A percentile compares a stretch with the other conserved stretches of the same genome.
Evolutionary conservation across 345 rosid species (phyloP).

Genomic region (Brassica carinata): DNA sequence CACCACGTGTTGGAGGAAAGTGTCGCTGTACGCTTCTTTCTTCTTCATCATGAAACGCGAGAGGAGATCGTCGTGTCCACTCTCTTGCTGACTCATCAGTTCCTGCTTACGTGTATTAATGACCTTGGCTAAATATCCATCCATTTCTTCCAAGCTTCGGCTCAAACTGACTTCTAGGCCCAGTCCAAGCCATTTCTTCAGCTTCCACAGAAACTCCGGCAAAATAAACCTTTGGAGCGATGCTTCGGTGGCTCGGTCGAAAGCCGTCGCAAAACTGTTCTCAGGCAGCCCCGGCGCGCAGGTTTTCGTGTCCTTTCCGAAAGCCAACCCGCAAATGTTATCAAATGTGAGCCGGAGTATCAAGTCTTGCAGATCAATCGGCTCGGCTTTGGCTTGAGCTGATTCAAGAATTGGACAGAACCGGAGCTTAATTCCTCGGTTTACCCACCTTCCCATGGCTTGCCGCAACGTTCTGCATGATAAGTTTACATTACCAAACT

Average conservation of each 20-base stretch:
- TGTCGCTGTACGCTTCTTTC: slow-evolving; percentile 64
- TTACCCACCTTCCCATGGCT: slow-evolving; percentile 84
- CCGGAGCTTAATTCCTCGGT: slow-evolving; percentile 64
- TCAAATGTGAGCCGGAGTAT: slow-evolving; percentile 78
- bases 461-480: slow-evolving; percentile 46
- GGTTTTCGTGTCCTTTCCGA: slow-evolving; percentile 72
- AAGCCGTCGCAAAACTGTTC: slow-evolving; percentile 63
- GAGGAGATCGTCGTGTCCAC: slow-evolving; percentile 58
- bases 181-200: slow-evolving; percentile 63
- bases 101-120: slow-evolving; percentile 65
- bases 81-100: slow-evolving; percentile 40
- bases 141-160: slow-evolving; percentile 60
- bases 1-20: slow-evolving; percentile 65
- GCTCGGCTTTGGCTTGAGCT: slow-evolving; percentile 46
- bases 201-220: slow-evolving; percentile 66
- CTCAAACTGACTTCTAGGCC: slow-evolving; percentile 64
- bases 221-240: slow-evolving; percentile 65
- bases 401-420: slow-evolving; percentile 64
- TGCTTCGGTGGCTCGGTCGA: slow-evolving; percentile 80
- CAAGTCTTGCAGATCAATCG: slow-evolving; percentile 71
- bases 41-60: slow-evolving; percentile 82
- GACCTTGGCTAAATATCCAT: slow-evolving; percentile 57
- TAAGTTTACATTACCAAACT: not conserved
- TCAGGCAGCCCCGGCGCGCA: slow-evolving; percentile 57
- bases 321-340: slow-evolving; percentile 79